Conservation (phyloP, 371 early-diverging fungal species). For the Phascolomyces articulosus region DNA sequence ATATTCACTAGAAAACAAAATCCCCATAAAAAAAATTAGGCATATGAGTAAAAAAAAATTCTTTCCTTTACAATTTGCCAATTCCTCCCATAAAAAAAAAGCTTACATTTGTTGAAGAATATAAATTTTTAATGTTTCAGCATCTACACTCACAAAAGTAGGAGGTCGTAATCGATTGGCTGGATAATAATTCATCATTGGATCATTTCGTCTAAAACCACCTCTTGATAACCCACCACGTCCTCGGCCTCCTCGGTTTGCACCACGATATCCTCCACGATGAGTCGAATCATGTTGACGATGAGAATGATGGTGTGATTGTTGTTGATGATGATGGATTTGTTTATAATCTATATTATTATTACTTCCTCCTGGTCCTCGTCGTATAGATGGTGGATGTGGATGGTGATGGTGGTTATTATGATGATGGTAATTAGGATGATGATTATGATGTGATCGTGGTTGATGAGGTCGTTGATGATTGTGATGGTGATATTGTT, state of each 20-base stretch:
- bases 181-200: neutral
- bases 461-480: neutral
- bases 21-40: slow-evolving; percentile 6
- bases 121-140: slow-evolving; percentile 58
- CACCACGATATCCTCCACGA: slow-evolving; percentile 34
- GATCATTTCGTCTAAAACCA: slow-evolving; percentile 24
- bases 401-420: neutral
- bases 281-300: slow-evolving; percentile 14
- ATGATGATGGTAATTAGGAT: neutral
- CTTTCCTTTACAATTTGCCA: no score
- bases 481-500: no score
- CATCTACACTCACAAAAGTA: slow-evolving; percentile 43
- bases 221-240: slow-evolving; percentile 26
- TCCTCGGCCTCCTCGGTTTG: slow-evolving; percentile 29
- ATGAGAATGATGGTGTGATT: neutral
- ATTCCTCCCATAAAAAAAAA: slow-evolving; percentile 1
- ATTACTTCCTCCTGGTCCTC: neutral
- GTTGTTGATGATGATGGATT: no score
- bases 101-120: slow-evolving; percentile 69
- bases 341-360: neutral
- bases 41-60: no score
- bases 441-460: neutral
- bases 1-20: slow-evolving; percentile 66
- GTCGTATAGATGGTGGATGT: neutral
- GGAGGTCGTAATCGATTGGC: slow-evolving; percentile 40